These are phyloP conservation scores for Stromatinia cepivora DNA, from an alignment of 2,329 filamentous ascomycete species.

Conservation along the genomic window DNA sequence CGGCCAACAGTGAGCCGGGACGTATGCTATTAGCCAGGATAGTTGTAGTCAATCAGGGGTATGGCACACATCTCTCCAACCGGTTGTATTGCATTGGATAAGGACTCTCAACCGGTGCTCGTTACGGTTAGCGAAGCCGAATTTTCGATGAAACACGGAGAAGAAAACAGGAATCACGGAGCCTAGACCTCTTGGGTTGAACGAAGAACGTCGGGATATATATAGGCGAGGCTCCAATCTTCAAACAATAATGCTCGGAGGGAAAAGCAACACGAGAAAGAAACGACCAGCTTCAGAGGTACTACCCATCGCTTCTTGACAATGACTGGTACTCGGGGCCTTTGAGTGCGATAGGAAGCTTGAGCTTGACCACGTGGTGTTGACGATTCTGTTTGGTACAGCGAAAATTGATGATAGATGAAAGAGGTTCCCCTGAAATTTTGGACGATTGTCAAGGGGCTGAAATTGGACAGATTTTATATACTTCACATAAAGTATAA, in stretches of 20 bases:
- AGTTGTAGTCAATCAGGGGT: not conserved
- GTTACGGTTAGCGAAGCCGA: not conserved
- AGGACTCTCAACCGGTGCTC: not conserved
- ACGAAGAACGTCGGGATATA: not conserved
- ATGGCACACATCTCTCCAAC: not conserved
- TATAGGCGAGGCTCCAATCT: not conserved
- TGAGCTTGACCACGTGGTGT: not conserved
- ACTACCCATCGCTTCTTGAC: not conserved
- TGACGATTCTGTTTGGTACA: no score
- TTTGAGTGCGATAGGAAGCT: not conserved
- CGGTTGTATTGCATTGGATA: not conserved
- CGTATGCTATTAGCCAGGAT: not conserved
- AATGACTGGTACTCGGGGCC: not conserved
- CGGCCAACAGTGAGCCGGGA: not conserved
- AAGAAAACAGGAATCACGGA: not conserved
- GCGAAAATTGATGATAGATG: not conserved
- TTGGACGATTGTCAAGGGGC: not conserved
- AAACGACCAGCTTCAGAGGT: not conserved
- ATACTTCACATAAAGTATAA: not conserved
- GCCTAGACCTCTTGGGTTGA: no score
- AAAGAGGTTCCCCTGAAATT: not conserved
- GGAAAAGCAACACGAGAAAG: not conserved
- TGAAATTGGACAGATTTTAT: not conserved
- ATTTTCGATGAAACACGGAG: not conserved
- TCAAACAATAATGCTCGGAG: no score